These are phyloP conservation scores for Coemansia aciculifera DNA, from an alignment of 192 early-diverging fungal genomes.

Conservation along the genomic window DNA sequence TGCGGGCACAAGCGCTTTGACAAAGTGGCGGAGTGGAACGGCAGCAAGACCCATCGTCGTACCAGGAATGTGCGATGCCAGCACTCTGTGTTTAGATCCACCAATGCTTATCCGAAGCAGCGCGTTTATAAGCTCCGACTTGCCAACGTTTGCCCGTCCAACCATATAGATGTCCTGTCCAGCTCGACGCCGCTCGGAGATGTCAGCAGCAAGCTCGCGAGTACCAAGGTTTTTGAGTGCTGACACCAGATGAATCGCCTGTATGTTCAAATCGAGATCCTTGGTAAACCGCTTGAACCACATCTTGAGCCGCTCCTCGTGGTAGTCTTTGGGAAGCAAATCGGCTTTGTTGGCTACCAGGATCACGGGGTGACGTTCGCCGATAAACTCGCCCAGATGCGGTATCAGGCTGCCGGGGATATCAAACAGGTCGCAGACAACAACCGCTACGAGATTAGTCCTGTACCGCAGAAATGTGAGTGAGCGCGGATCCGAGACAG, in stretches of 20 bases:
- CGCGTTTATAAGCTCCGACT: slow-evolving; percentile 71
- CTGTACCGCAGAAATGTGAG: slow-evolving; percentile 60
- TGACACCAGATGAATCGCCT: slow-evolving; percentile 58
- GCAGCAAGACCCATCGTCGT: slow-evolving; percentile 69
- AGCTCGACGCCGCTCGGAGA: slow-evolving; percentile 38
- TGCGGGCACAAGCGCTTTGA: slow-evolving; percentile 42
- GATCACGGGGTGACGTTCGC: slow-evolving; percentile 57
- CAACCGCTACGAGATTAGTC: slow-evolving; percentile 56
- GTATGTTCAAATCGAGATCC: slow-evolving; percentile 43
- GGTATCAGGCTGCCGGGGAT: slow-evolving; percentile 64
- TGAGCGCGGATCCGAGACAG: slow-evolving; percentile 55
- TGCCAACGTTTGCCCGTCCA: slow-evolving; percentile 75
- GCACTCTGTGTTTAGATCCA: slow-evolving; percentile 55
- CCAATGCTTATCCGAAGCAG: slow-evolving; percentile 59
- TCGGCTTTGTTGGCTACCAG: slow-evolving; percentile 75
- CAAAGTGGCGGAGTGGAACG: slow-evolving; percentile 61
- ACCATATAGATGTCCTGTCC: slow-evolving; percentile 68
- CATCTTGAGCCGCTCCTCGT: slow-evolving; percentile 56
- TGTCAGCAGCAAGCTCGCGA: slow-evolving; percentile 51
- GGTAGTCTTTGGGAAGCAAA: slow-evolving; percentile 61
- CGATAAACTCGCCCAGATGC: slow-evolving; percentile 56
- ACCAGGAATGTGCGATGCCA: slow-evolving; percentile 66
- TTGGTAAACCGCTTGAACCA: slow-evolving; percentile 57
- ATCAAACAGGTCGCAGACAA: slow-evolving; percentile 68
- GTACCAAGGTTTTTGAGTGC: slow-evolving; percentile 62